phyloP scores from a whole-genome alignment of 306 rosid genomes.

The Calophaca sinica region DNA sequence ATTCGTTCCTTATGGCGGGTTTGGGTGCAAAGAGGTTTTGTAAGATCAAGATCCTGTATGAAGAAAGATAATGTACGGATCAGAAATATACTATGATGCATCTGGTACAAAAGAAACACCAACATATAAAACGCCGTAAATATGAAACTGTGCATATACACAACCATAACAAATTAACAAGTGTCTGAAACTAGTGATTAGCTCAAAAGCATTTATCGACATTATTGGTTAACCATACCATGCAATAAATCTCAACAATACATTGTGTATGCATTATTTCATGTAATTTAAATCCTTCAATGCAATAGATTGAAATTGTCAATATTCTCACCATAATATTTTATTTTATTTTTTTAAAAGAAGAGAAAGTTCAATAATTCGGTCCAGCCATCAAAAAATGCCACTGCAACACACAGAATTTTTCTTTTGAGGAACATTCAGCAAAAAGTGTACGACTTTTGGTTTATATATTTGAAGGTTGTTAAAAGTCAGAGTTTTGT shows the following conservation, averaged over 20 bases:
- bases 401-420: too few species aligned
- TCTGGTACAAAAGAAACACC: conserved; percentile 10
- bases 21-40: conserved; percentile 48
- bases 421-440: too few species aligned
- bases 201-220: conserved; percentile 17
- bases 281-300: not conserved
- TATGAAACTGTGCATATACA: not conserved
- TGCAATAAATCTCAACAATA: not conserved
- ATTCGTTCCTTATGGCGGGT: conserved; percentile 2
- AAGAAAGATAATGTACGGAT: conserved; percentile 36
- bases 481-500: too few species aligned
- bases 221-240: conserved; percentile 19
- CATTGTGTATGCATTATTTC: not conserved
- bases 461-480: too few species aligned
- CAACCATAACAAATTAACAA: conserved; percentile 1
- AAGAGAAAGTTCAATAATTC: too few species aligned
- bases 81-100: conserved; percentile 37
- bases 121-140: not conserved
- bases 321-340: too few species aligned
- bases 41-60: conserved; percentile 57
- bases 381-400: too few species aligned
- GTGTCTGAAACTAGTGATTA: not conserved
- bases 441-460: too few species aligned
- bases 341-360: too few species aligned
- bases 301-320: too few species aligned